Base-by-base conservation (phyloP, 352 stramenopile species). In the Globisporangium cederbergense region DNA sequence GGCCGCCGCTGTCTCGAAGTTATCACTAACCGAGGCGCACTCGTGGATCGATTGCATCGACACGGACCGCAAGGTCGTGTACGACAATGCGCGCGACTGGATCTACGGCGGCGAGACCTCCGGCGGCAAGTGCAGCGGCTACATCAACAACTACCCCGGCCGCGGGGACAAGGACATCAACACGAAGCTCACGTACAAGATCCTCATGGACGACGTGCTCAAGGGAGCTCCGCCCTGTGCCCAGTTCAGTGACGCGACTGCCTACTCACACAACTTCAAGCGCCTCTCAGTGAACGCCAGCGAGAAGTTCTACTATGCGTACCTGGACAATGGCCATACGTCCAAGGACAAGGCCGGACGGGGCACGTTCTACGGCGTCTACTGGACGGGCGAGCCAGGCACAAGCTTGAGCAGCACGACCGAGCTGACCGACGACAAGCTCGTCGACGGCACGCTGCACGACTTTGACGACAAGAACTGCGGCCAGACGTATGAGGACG, bases 391-490 rank as follows among this genome's bases (percentile, higher is more conserved):
- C 42, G 22, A 71, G 13, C 63, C 74, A 0, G 72, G 47, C 9
- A 79, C 72, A 28, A 80, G 56, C 40, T 74, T 90, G 13, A 52
- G 61, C 25, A 75, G 62, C 42, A 85, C 79, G 22, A 85, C 70
- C 11, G 72, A 86, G 50, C 68, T 91, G 30, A 83, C 79, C 3
- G 22, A 70, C 20, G 73, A 78, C 61, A 82, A 77, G 59, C 78
- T 89, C 53, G 73, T 91, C 49, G 79, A 88, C 55, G 78, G 76
- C n/a, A 62, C 81, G 52, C 67, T 89, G 2, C 78, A 89, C 52
- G 77, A 89, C 65, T 89, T 87, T 60, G 79, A 91, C 58, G 81
- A 89, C 49, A 75, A 75, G 5, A 89, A 87, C 54, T 89, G 79
- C 30, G 81, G 79, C 22, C 71, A 86, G 57, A 72, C 71, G 25